Conservation (phyloP, 306 rosid species). For the Cicer yamashitae region DNA sequence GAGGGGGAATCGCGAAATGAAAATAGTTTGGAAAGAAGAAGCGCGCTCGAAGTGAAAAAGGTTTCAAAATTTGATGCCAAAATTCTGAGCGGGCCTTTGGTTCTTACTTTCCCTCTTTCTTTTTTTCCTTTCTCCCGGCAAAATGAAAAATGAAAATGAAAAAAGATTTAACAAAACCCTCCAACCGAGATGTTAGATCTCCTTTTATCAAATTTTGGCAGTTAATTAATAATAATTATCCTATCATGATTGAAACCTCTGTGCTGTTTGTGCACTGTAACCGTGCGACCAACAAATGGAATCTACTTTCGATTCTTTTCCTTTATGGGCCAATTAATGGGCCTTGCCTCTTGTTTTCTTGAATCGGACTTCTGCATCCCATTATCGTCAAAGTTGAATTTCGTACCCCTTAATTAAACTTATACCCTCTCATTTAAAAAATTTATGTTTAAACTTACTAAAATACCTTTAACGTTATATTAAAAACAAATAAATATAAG, state of each 20-base stretch:
- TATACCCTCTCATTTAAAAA: too few relatives aligned
- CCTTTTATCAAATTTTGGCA: not conserved
- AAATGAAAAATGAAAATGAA: constrained; percentile 17
- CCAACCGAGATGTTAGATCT: not conserved
- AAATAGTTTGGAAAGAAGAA: constrained; percentile 21
- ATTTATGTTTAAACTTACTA: too few relatives aligned
- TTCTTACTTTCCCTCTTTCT: not conserved
- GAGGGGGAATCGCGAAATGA: constrained; percentile 36
- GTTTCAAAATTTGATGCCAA: constrained; percentile 65
- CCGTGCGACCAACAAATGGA: not conserved
- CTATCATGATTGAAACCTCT: not conserved
- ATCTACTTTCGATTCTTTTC: too few relatives aligned
- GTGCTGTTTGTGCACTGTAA: not conserved
- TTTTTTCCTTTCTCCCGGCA: constrained; percentile 43
- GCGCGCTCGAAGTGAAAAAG: constrained; percentile 49
- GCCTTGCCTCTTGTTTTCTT: too few relatives aligned
- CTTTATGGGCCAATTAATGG: too few relatives aligned
- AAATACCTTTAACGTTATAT: too few relatives aligned
- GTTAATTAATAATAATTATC: not conserved
- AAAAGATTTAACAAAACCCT: not conserved
- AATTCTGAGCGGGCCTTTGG: constrained; percentile 56
- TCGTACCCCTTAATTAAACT: too few relatives aligned
- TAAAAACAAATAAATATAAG: too few relatives aligned
- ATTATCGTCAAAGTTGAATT: too few relatives aligned
- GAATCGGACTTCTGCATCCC: too few relatives aligned